Evolutionary conservation across 108 stramenopile species (phyloP), one percentile per base, ranked within the genome.

Genomic region (Nannochloropsis salina): DNA sequence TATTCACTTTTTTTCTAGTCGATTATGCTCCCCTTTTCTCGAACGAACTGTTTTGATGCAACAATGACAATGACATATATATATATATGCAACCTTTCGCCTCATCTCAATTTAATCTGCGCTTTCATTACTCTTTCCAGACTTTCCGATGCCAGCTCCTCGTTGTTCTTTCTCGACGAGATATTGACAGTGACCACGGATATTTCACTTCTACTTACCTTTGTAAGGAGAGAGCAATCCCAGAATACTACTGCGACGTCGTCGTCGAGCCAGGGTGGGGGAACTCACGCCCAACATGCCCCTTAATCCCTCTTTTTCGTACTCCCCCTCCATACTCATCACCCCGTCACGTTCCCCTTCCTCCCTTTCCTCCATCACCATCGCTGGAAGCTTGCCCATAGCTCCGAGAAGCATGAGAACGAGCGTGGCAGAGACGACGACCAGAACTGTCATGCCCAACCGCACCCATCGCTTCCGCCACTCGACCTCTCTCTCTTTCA

Each of bases 241-340:
- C n/a, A 74, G n/a, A 15, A 74, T n/a, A n/a, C 61, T 74, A n/a
- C 61, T 74, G 15, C 61, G 61, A 31, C 31, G 31, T n/a, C 61
- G 61, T n/a, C 61, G 61, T n/a, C 61, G 61, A 15, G 20, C 20
- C 61, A 74, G 15, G 61, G 61, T n/a, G 20, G 61, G 61, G n/a
- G 61, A 74, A n/a, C 61, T n/a, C 61, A 74, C n/a, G n/a, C 61
- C 61, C 61, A 74, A n/a, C 61, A 74, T 74, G 61, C 61, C 61
- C 1, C 61, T 74, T 2, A 74, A 74, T 6, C 61, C 61, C 61
- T 3, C 61, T 6, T 3, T 6, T 2, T 74, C 61, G 20, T n/a
- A 15, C 61, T 74, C 61, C 61, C 61, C 61, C 15, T 74, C 61
- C 61, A 74, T 74, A 15, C 61, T n/a, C n/a, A 15, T n/a, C 61